Percentiles rank a stretch among this genome's conserved stretches.
Conservation (phyloP, 2,329 filamentous ascomycete species). For the Penicillium sp. region DNA sequence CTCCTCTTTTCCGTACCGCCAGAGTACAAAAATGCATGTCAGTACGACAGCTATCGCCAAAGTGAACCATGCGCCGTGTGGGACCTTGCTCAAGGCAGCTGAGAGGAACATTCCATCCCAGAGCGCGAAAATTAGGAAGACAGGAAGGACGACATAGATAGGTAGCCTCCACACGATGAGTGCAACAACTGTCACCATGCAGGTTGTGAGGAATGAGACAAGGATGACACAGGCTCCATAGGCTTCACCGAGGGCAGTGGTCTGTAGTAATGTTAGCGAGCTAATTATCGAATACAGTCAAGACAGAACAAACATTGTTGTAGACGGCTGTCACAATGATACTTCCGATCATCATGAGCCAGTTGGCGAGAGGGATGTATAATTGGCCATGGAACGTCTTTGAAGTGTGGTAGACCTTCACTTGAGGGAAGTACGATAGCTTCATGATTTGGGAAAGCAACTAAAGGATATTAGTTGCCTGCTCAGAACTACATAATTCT, state of each 20-base stretch:
- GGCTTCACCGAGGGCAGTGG: constrained; percentile 70
- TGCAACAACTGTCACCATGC: constrained; percentile 72
- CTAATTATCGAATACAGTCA: not conserved
- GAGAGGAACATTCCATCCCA: constrained; percentile 73
- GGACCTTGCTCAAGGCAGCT: constrained; percentile 71
- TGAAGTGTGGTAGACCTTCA: constrained; percentile 73
- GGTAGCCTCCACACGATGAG: constrained; percentile 72
- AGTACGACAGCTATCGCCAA: constrained; percentile 66
- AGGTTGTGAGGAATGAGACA: constrained; percentile 77
- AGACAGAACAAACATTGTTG: constrained; percentile 56
- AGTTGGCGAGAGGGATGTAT: constrained; percentile 76
- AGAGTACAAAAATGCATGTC: constrained; percentile 69
- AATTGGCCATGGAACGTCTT: constrained; percentile 72
- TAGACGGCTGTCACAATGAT: constrained; percentile 75
- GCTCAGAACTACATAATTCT: not conserved
- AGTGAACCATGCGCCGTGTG: constrained; percentile 78
- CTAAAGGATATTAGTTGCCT: constrained; percentile 28
- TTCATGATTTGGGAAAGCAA: constrained; percentile 73
- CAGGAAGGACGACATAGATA: constrained; percentile 58
- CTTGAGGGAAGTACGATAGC: constrained; percentile 73
- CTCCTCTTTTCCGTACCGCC: constrained; percentile 77
- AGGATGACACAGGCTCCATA: constrained; percentile 81
- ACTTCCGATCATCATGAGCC: constrained; percentile 74
- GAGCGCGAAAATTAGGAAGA: constrained; percentile 65
- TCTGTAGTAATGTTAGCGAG: constrained; percentile 45